A percentile compares a stretch with the other conserved stretches of the same genome.
Evolutionary conservation across 2,329 filamentous ascomycete genomes (phyloP).

Genomic region (Aspergillus sclerotialis): DNA sequence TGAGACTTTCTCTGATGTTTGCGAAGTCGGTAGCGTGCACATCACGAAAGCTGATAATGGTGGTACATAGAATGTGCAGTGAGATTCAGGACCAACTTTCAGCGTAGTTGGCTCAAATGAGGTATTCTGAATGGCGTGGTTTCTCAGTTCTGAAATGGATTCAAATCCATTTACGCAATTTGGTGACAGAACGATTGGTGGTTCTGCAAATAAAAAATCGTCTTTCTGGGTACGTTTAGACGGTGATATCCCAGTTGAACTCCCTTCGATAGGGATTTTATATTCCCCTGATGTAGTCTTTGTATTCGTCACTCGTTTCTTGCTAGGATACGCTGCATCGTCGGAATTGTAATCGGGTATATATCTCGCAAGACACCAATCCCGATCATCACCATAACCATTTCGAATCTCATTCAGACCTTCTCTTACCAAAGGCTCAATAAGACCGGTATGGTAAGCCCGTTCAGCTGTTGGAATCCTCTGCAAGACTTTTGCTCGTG

Average conservation of each 20-base stretch:
- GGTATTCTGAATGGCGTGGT: slow-evolving; percentile 23
- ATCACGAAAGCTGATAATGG: slow-evolving; percentile 43
- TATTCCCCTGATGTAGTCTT: no score
- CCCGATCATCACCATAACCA: slow-evolving; percentile 19
- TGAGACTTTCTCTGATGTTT: slow-evolving; percentile 3
- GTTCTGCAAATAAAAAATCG: slow-evolving; percentile 3
- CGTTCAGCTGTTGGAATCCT: slow-evolving; percentile 27
- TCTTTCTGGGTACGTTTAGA: neutral
- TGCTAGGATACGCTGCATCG: no score
- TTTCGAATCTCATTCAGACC: slow-evolving; percentile 30
- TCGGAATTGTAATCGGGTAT: no score
- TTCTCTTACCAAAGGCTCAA: slow-evolving; percentile 27
- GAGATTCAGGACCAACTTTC: slow-evolving; percentile 2
- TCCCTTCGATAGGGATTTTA: no score
- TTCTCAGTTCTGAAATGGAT: slow-evolving; percentile 14
- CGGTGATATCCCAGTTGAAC: no score
- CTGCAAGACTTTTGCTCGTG: slow-evolving; percentile 33
- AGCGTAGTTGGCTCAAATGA: slow-evolving; percentile 13
- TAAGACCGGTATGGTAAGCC: slow-evolving; percentile 19
- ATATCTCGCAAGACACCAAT: slow-evolving; percentile 30
- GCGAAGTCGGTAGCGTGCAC: slow-evolving; percentile 24
- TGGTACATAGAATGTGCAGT: slow-evolving; percentile 38
- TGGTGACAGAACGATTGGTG: slow-evolving; percentile 28
- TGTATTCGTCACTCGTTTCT: no score
- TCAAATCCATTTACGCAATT: slow-evolving; percentile 23